Evolutionary conservation across 2,329 filamentous ascomycete species (phyloP), one percentile per base, ranked within the genome.

Genomic region (Zymoseptoria passerinii): DNA sequence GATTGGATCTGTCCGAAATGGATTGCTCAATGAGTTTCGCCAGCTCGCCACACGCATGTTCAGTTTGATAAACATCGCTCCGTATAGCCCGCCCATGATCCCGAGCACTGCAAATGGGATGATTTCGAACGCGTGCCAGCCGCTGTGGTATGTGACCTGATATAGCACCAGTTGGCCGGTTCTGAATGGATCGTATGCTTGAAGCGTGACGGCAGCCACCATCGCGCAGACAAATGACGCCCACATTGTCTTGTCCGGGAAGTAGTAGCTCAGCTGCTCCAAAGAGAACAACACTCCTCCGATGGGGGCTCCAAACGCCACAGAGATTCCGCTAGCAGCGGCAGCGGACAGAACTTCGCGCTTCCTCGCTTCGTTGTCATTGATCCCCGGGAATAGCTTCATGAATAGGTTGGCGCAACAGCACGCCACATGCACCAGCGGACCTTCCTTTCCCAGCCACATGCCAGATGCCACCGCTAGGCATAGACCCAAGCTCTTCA

Each of bases 211-310:
- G 18, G 94, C 92, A 16, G 92, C 94, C n/a, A 95, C 90, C 92
- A 97, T 97, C 71, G 94, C 94, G 68, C 94, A 97, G 48, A 99
- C 94, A 70, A 99, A 99, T 68, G 91, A 96, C 73, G 96, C 94
- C 94, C 94, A 99, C 94, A 99, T 97, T 8, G 94, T 97, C 75
- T 97, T 97, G 75, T 97, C 92, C 0, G 94, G 92, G 67, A 97
- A 97, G 74, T 96, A 97, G 73, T 96, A 97, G 0, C 91, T 95
- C 2, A 97, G 79, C 81, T 95, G 90, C 83, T 96, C 92, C n/a
- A 97, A 82, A 74, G 90, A 95, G 78, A 97, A 97, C 19, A 97
- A 77, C 20, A 97, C 92, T 52, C 92, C 92, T 9, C 92, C 94
- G 57, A 97, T 95, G 8, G 92, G 92, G 5, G 92, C 90, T 28